Conservation (phyloP, 1,284 basidiomycete genomes). For the Marasmius oreades region DNA sequence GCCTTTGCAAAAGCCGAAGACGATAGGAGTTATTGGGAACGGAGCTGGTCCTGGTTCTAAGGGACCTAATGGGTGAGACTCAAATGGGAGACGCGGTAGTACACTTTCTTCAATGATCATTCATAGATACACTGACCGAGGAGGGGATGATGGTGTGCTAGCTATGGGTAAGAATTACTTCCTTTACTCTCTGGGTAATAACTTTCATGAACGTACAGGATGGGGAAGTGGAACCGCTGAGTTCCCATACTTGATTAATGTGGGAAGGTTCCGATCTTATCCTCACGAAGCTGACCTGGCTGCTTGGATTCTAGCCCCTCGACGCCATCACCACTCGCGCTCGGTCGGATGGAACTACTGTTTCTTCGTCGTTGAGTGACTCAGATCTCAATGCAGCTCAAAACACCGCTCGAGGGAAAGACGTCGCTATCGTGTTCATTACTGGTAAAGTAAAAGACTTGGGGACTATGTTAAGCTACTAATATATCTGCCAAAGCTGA, state of each 20-base stretch:
- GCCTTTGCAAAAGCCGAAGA: slow-evolving; percentile 52
- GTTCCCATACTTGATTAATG: slow-evolving; percentile 48
- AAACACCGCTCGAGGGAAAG: slow-evolving; percentile 39
- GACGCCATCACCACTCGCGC: slow-evolving; percentile 43
- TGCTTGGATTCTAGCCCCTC: slow-evolving; percentile 33
- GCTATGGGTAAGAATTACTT: slow-evolving; percentile 56
- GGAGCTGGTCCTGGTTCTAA: slow-evolving; percentile 54
- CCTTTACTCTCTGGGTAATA: not conserved
- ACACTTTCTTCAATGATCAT: slow-evolving; percentile 15
- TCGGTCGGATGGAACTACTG: slow-evolving; percentile 31
- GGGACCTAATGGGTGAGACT: slow-evolving; percentile 57
- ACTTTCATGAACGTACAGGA: slow-evolving; percentile 22
- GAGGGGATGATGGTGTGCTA: slow-evolving; percentile 54
- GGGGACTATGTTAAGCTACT: slow-evolving; percentile 31
- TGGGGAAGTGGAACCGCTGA: slow-evolving; percentile 47
- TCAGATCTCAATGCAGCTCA: slow-evolving; percentile 44
- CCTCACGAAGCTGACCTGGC: slow-evolving; percentile 10
- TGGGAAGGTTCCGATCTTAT: slow-evolving; percentile 23
- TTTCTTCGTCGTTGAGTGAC: slow-evolving; percentile 50
- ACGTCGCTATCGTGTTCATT: slow-evolving; percentile 56
- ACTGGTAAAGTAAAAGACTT: slow-evolving; percentile 34
- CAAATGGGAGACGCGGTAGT: not conserved
- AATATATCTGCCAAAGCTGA: slow-evolving; percentile 28
- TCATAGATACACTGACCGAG: slow-evolving; percentile 39
- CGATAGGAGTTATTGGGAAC: slow-evolving; percentile 59